Conservation (phyloP, 192 early-diverging fungal species). For the Rhizophagus sp. region DNA sequence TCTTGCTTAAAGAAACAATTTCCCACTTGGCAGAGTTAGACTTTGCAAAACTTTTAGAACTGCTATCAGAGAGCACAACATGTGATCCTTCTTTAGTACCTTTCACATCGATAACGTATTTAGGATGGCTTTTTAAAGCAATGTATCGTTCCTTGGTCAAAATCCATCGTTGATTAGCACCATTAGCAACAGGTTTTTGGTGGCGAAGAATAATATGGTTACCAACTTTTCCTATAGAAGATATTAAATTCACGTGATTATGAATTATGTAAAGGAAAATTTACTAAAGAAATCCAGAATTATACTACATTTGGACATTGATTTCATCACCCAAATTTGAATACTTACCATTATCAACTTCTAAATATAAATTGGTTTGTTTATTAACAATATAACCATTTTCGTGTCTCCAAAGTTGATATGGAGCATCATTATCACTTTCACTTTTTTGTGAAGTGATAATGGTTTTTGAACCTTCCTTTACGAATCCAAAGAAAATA, state of each 20-base stretch:
- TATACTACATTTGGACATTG: too few relatives aligned
- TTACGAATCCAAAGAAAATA: not conserved
- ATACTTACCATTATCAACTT: slow-evolving; percentile 16
- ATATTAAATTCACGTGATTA: not conserved
- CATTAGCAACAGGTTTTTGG: not conserved
- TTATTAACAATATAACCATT: slow-evolving; percentile 21
- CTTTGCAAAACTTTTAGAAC: slow-evolving; percentile 1
- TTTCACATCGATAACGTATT: slow-evolving; percentile 24
- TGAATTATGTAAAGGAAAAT: too few relatives aligned
- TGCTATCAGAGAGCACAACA: slow-evolving; percentile 9
- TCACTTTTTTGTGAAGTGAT: slow-evolving; percentile 17
- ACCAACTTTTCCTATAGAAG: not conserved
- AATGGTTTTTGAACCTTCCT: slow-evolving; percentile 3
- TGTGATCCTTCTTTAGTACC: not conserved
- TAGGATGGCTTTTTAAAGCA: slow-evolving; percentile 9
- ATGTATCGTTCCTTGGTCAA: slow-evolving; percentile 20
- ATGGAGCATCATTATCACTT: not conserved
- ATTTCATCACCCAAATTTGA: too few relatives aligned
- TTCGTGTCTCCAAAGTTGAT: slow-evolving; percentile 26
- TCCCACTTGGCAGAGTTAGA: not conserved
- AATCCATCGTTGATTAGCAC: slow-evolving; percentile 20
- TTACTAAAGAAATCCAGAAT: too few relatives aligned
- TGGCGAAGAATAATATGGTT: not conserved
- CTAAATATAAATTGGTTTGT: not conserved
- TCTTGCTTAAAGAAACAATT: not conserved